phyloP scores from a whole-genome alignment of 1,284 basidiomycete genomes.

The Fomitopsis betulina region DNA sequence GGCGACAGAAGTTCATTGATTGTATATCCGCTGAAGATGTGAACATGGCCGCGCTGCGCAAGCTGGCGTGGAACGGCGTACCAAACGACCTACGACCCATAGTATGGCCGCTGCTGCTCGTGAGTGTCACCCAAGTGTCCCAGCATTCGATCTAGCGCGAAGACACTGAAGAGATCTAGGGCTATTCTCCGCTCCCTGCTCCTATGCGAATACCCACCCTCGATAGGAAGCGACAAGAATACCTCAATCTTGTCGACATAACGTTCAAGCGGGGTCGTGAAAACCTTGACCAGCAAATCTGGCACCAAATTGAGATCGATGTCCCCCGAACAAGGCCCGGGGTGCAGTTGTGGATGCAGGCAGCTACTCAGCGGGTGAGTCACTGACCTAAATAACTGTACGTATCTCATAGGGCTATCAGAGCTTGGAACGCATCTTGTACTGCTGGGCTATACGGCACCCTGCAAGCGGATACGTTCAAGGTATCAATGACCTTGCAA shows the following conservation, averaged over 20 bases:
- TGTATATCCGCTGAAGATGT: slow-evolving; percentile 68
- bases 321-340: slow-evolving; percentile 92
- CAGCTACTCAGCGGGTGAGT: slow-evolving; percentile 78
- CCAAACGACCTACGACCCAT: slow-evolving; percentile 86
- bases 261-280: slow-evolving; percentile 87
- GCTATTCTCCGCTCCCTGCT: slow-evolving; percentile 86
- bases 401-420: slow-evolving; percentile 28
- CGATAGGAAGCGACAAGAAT: slow-evolving; percentile 89
- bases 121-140: slow-evolving; percentile 36
- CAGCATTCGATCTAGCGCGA: not conserved
- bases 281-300: slow-evolving; percentile 88
- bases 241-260: slow-evolving; percentile 83
- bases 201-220: slow-evolving; percentile 77
- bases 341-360: slow-evolving; percentile 87
- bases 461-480: slow-evolving; percentile 96
- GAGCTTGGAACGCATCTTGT: slow-evolving; percentile 90
- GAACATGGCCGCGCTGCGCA: slow-evolving; percentile 80
- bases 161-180: slow-evolving; percentile 41
- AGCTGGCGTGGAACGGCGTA: slow-evolving; percentile 95
- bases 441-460: slow-evolving; percentile 97
- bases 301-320: slow-evolving; percentile 98
- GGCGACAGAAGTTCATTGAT: slow-evolving; percentile 69
- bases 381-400: slow-evolving; percentile 4
- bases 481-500: slow-evolving; percentile 95
- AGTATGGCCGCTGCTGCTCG: slow-evolving; percentile 93